These are phyloP conservation scores for Teratosphaeriaceae sp. DNA, from an alignment of 2,329 filamentous ascomycete species.

Conservation along the genomic window DNA sequence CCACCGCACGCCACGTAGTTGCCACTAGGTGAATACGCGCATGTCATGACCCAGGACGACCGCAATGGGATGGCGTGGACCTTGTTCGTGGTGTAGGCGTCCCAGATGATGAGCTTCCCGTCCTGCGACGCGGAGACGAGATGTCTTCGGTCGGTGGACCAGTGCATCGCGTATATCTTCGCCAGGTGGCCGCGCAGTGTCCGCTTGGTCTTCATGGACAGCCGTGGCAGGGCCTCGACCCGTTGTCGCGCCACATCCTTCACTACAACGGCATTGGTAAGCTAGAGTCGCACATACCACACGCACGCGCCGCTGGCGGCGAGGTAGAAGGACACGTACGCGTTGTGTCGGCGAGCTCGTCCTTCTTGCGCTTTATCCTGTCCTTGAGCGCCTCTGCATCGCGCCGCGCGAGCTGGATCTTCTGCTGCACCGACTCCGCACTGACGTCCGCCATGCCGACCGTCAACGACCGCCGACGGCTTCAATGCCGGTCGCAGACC, in stretches of 20 bases:
- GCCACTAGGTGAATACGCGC: slow-evolving; percentile 94
- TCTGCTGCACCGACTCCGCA: slow-evolving; percentile 46
- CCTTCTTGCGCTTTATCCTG: slow-evolving; percentile 99
- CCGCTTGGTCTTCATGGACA: slow-evolving; percentile 95
- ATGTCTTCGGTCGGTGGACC: slow-evolving; percentile 96
- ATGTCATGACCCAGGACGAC: slow-evolving; percentile 99
- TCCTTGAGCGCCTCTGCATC: slow-evolving; percentile 98
- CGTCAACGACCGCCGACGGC: slow-evolving; percentile 14
- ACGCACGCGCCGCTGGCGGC: background rate
- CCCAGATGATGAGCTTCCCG: slow-evolving; percentile 99
- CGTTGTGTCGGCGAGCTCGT: slow-evolving; percentile 96
- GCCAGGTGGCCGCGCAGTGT: slow-evolving; percentile 96
- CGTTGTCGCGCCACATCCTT: slow-evolving; percentile 87
- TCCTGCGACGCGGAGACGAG: slow-evolving; percentile 97
- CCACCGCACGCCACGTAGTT: slow-evolving; percentile 99
- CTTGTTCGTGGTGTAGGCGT: slow-evolving; percentile 99
- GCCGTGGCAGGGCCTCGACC: slow-evolving; percentile 85
- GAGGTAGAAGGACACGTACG: slow-evolving; percentile 71
- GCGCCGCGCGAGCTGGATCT: slow-evolving; percentile 92
- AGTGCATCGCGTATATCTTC: slow-evolving; percentile 99
- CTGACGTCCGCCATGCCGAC: slow-evolving; percentile 42
- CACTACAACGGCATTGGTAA: slow-evolving; percentile 49
- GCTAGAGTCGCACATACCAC: slow-evolving; percentile 1
- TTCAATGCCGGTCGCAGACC: slow-evolving; percentile 10
- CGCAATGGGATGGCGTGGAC: slow-evolving; percentile 96